Conservation (phyloP, 2,329 filamentous ascomycete genomes). For the Chrysosphaeria jannelii region DNA sequence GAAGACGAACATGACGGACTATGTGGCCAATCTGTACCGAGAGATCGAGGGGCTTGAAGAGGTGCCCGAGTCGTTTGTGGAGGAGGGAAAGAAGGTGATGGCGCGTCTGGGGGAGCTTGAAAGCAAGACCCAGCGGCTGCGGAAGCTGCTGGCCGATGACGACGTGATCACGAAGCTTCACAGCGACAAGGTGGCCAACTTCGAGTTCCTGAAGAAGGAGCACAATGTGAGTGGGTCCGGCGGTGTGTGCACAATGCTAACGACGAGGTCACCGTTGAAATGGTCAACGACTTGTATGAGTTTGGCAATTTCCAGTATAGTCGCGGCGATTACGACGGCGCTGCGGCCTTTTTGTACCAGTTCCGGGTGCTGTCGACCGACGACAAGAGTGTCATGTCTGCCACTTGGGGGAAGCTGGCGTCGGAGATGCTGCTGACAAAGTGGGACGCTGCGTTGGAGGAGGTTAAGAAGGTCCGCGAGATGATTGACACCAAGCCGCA, state of each 20-base stretch:
- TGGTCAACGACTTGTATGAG: constrained; percentile 87
- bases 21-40: constrained; percentile 72
- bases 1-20: constrained; percentile 97
- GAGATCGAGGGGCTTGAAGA: constrained; percentile 58
- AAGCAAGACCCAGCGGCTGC: constrained; percentile 69
- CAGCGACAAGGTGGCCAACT: constrained; percentile 93
- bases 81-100: constrained; percentile 73
- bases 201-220: constrained; percentile 91
- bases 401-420: constrained; percentile 93
- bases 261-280: constrained; percentile 58
- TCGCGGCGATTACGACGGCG: constrained; percentile 75
- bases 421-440: constrained; percentile 84
- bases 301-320: constrained; percentile 95
- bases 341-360: constrained; percentile 80
- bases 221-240: constrained; percentile 39
- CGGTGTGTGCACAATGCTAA: too few relatives aligned
- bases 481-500: constrained; percentile 82
- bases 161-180: constrained; percentile 73
- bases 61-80: constrained; percentile 56
- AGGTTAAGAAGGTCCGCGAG: constrained; percentile 72
- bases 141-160: constrained; percentile 58
- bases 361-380: constrained; percentile 96
- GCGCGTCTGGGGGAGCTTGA: constrained; percentile 56
- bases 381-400: constrained; percentile 85
- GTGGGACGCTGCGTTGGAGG: constrained; percentile 84